phyloP scores from a whole-genome alignment of 148 eudicot genomes.

The Drosera capensis region DNA sequence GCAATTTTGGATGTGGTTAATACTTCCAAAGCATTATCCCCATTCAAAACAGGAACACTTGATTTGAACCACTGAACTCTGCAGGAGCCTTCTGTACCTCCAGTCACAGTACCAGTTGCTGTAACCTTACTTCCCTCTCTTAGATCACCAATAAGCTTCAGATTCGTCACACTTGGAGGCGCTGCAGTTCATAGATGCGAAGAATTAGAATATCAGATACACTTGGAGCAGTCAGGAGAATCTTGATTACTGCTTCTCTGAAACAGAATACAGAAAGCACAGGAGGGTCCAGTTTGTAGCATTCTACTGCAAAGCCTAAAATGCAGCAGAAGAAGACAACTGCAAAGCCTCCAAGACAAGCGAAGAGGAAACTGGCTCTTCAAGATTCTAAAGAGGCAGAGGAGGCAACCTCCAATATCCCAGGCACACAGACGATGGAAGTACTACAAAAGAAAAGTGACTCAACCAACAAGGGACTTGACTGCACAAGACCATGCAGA shows the following conservation, averaged over 20 bases:
- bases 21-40: conserved; percentile 66
- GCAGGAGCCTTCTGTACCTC: conserved; percentile 94
- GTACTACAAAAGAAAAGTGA: no score
- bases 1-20: conserved; percentile 79
- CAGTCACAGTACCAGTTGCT: conserved; percentile 72
- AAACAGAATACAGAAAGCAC: no score
- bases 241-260: not conserved
- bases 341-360: no score
- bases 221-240: not conserved
- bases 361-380: no score
- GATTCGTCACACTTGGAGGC: conserved; percentile 70
- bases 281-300: no score
- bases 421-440: no score
- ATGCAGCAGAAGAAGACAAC: no score
- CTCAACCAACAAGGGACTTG: no score
- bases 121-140: conserved; percentile 91
- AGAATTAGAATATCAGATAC: not conserved
- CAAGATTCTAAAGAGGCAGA: no score
- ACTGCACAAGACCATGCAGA: no score
- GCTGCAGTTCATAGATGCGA: conserved; percentile 33
- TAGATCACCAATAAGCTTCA: conserved; percentile 70
- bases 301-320: no score
- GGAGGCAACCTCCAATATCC: no score
- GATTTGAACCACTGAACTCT: conserved; percentile 99
- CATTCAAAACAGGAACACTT: conserved; percentile 30